Evolutionary conservation across 73 alveolate species (phyloP).

Genomic region (Symbiodinium pilosum): DNA sequence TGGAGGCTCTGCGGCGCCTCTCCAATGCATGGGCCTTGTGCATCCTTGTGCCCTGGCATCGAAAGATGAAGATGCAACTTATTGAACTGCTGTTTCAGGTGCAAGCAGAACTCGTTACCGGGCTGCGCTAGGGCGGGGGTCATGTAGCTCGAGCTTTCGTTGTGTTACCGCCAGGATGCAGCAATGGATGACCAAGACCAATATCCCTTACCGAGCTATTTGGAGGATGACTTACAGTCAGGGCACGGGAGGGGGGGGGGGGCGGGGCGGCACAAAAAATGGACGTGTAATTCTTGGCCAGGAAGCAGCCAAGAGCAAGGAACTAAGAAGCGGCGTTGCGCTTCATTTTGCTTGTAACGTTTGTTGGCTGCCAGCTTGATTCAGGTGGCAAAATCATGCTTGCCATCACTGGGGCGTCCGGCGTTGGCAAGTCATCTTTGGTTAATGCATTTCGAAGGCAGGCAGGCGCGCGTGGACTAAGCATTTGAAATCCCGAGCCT

Average conservation of each 20-base stretch:
- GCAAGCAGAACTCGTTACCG: neutral
- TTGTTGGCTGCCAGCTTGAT: neutral
- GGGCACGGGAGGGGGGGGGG: neutral
- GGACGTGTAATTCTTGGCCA: neutral
- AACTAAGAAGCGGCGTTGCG: neutral
- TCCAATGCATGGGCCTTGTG: neutral
- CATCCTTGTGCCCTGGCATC: neutral
- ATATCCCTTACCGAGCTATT: neutral
- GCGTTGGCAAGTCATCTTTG: slow-evolving; percentile 83
- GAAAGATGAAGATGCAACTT: too few relatives aligned
- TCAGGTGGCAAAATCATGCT: slow-evolving; percentile 7
- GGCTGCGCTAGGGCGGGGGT: neutral
- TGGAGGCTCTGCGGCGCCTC: slow-evolving; percentile 8
- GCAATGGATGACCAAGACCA: neutral
- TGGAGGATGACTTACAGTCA: neutral
- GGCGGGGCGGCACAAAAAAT: neutral
- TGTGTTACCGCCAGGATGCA: neutral
- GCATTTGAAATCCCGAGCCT: neutral
- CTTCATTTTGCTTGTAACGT: neutral
- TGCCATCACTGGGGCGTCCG: slow-evolving; percentile 52
- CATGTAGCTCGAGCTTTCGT: neutral
- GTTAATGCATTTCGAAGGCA: slow-evolving; percentile 49
- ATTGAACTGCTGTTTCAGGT: neutral
- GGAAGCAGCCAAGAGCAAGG: neutral
- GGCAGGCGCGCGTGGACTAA: neutral